phyloP scores from a whole-genome alignment of 192 early-diverging fungal species.

The Umbelopsis sp. region DNA sequence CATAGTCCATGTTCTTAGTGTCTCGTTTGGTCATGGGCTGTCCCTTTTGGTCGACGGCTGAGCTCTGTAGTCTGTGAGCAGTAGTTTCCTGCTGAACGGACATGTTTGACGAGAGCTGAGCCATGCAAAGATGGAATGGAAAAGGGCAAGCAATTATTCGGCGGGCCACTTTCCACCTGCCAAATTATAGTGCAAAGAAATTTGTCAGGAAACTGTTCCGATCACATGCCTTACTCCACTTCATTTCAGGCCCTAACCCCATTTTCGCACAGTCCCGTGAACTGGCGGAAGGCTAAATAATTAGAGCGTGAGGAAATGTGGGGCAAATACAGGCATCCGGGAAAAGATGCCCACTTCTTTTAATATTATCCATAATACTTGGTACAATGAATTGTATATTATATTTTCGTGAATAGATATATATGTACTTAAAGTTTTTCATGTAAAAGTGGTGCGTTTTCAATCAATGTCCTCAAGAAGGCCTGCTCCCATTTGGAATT shows the following conservation, averaged over 20 bases:
- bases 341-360: too few relatives aligned
- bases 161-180: background rate
- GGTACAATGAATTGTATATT: background rate
- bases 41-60: background rate
- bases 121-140: background rate
- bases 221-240: slow-evolving; percentile 9
- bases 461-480: slow-evolving; percentile 33
- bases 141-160: background rate
- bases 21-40: slow-evolving; percentile 11
- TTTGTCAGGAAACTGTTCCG: background rate
- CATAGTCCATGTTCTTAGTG: slow-evolving; percentile 49
- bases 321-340: too few relatives aligned
- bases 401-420: background rate
- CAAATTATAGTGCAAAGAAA: background rate
- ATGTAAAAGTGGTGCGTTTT: background rate
- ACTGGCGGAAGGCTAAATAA: too few relatives aligned
- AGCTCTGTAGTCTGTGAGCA: slow-evolving; percentile 1
- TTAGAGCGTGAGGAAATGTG: background rate
- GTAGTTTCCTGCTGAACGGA: slow-evolving; percentile 9
- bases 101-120: slow-evolving; percentile 7
- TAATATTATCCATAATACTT: background rate
- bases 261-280: slow-evolving; percentile 16
- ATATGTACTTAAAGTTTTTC: slow-evolving; percentile 3
- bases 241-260: background rate
- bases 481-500: slow-evolving; percentile 50